phyloP scores from a whole-genome alignment of 768 basidiomycete species.

The Hortiboletus campestris region DNA sequence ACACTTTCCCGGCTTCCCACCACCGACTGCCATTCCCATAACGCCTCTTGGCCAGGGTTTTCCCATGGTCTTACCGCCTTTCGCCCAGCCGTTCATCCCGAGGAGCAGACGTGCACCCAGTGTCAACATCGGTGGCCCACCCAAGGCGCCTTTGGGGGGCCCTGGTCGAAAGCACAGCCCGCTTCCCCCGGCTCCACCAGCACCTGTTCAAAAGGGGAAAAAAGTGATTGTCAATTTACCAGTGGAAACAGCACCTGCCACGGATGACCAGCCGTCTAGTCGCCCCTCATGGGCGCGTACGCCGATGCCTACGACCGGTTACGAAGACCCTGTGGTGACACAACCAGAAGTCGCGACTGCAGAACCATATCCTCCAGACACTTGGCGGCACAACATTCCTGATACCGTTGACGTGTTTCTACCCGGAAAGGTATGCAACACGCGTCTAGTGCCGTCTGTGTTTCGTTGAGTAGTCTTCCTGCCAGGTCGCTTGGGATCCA shows the following conservation, averaged over 20 bases:
- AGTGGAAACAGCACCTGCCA: constrained; percentile 51
- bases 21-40: constrained; percentile 52
- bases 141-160: constrained; percentile 81
- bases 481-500: constrained; percentile 69
- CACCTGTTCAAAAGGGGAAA: constrained; percentile 51
- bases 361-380: constrained; percentile 65
- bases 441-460: constrained; percentile 5
- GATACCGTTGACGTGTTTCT: constrained; percentile 75
- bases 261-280: constrained; percentile 39
- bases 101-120: constrained; percentile 64
- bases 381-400: constrained; percentile 56
- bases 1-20: constrained; percentile 61
- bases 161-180: constrained; percentile 76
- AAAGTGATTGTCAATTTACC: constrained; percentile 73
- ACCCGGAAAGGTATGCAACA: constrained; percentile 64
- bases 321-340: constrained; percentile 21
- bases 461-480: constrained; percentile 4
- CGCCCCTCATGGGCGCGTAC: constrained; percentile 61
- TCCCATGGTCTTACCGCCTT: constrained; percentile 48
- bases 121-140: constrained; percentile 80
- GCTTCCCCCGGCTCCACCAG: constrained; percentile 38
- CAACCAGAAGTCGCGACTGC: constrained; percentile 42
- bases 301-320: constrained; percentile 45
- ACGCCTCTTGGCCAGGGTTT: constrained; percentile 62
- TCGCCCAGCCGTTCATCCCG: constrained; percentile 51